A percentile compares a stretch with the other conserved stretches of the same genome.
phyloP scores from a whole-genome alignment of 208 protist genomes.

The Strigomonas culicis region DNA sequence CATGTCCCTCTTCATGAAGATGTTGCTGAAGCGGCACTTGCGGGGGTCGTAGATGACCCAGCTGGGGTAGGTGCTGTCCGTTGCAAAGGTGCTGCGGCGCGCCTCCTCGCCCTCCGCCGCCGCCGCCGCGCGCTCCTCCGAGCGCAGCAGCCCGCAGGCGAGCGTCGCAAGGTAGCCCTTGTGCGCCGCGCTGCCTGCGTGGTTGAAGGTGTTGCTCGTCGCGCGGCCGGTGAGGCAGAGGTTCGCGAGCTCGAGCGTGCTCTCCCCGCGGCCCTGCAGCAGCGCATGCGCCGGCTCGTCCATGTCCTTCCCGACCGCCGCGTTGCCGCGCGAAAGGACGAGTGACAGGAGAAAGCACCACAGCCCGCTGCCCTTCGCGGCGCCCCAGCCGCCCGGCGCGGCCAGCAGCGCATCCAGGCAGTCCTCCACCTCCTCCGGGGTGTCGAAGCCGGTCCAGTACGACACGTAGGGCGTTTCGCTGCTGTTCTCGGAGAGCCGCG shows the following conservation, averaged over 20 bases:
- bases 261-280: constrained; percentile 25
- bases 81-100: constrained; percentile 24
- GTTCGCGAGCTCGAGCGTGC: constrained; percentile 50
- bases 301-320: constrained; percentile 32
- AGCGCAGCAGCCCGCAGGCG: constrained; percentile 30
- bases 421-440: constrained; percentile 36
- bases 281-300: constrained; percentile 6
- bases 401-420: constrained; percentile 25
- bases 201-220: constrained; percentile 30
- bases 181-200: constrained; percentile 18
- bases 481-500: background rate
- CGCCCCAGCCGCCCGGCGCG: constrained; percentile 40
- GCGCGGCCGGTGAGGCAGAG: constrained; percentile 38
- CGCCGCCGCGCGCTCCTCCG: constrained; percentile 9
- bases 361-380: constrained; percentile 53
- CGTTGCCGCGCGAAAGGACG: constrained; percentile 56
- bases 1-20: constrained; percentile 74
- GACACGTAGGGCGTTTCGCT: constrained; percentile 8
- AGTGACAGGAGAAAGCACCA: constrained; percentile 70
- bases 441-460: constrained; percentile 35
- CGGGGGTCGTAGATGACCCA: constrained; percentile 65
- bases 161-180: constrained; percentile 27
- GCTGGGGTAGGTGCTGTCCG: constrained; percentile 44
- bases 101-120: background rate
- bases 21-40: constrained; percentile 45